phyloP scores from a whole-genome alignment of 805 yeast species.

The Ogataea sp. region DNA sequence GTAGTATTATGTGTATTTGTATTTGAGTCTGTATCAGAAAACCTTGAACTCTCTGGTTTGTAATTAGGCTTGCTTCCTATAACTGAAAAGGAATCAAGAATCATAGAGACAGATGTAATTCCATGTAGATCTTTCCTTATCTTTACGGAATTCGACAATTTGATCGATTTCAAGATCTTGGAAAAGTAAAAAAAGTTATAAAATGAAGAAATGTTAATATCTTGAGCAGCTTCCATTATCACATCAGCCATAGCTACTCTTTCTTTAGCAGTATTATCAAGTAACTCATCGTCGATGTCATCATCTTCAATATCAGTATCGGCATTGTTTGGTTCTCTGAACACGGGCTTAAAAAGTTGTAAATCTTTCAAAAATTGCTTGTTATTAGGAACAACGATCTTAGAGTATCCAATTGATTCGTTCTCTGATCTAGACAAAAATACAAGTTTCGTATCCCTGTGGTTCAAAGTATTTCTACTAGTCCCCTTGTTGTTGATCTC shows the following conservation, averaged over 20 bases:
- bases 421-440: constrained; percentile 54
- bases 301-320: background rate
- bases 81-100: constrained; percentile 8
- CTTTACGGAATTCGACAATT: constrained; percentile 43
- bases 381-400: constrained; percentile 58
- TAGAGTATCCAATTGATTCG: constrained; percentile 59
- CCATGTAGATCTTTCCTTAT: constrained; percentile 49
- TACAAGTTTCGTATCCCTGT: constrained; percentile 31
- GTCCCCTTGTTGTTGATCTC: background rate
- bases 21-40: background rate
- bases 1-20: background rate
- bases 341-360: constrained; percentile 24
- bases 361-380: constrained; percentile 55
- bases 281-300: constrained; percentile 21
- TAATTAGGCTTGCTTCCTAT: background rate
- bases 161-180: constrained; percentile 40
- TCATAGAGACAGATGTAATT: constrained; percentile 20
- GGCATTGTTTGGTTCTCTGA: background rate
- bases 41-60: background rate
- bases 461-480: constrained; percentile 1
- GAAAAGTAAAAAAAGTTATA: constrained; percentile 43
- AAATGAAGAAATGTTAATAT: constrained; percentile 30
- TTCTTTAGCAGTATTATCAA: background rate
- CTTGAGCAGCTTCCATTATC: constrained; percentile 13
- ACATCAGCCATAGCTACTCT: background rate